Percentiles rank a stretch among this genome's conserved stretches.
Conservation (phyloP, 805 yeast genomes). For the Teunomyces gatunensis region DNA sequence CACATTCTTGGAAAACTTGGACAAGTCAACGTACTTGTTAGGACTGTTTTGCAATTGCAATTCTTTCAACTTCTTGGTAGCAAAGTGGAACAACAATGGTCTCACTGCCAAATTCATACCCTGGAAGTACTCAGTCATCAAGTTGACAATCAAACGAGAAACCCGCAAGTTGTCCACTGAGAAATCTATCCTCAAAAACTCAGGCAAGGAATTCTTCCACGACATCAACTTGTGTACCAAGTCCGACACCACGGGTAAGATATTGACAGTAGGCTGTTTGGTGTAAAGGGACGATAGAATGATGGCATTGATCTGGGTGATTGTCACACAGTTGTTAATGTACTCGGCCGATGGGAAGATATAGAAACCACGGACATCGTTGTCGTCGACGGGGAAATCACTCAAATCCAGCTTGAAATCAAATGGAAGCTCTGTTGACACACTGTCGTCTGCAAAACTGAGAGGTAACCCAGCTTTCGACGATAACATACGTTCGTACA, state of each 20-base stretch:
- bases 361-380: slow-evolving; percentile 61
- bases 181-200: slow-evolving; percentile 63
- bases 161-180: slow-evolving; percentile 51
- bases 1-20: slow-evolving; percentile 64
- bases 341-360: slow-evolving; percentile 78
- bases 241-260: slow-evolving; percentile 69
- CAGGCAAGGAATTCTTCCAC: slow-evolving; percentile 68
- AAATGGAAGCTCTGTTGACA: slow-evolving; percentile 72
- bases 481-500: slow-evolving; percentile 68
- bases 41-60: slow-evolving; percentile 35
- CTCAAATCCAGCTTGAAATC: slow-evolving; percentile 60
- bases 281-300: slow-evolving; percentile 69
- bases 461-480: slow-evolving; percentile 81
- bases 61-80: slow-evolving; percentile 60
- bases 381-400: slow-evolving; percentile 34
- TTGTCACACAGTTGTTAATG: slow-evolving; percentile 71
- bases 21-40: slow-evolving; percentile 59
- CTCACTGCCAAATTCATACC: slow-evolving; percentile 78
- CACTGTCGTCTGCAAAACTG: slow-evolving; percentile 77
- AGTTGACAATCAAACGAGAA: slow-evolving; percentile 64
- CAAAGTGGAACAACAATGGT: slow-evolving; percentile 74
- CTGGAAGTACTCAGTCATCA: slow-evolving; percentile 81
- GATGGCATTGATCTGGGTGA: slow-evolving; percentile 74
- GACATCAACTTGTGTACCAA: slow-evolving; percentile 61
- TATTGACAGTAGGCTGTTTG: slow-evolving; percentile 72